Evolutionary conservation across 768 basidiomycete genomes (phyloP).

Genomic region (Suillus decipiens): DNA sequence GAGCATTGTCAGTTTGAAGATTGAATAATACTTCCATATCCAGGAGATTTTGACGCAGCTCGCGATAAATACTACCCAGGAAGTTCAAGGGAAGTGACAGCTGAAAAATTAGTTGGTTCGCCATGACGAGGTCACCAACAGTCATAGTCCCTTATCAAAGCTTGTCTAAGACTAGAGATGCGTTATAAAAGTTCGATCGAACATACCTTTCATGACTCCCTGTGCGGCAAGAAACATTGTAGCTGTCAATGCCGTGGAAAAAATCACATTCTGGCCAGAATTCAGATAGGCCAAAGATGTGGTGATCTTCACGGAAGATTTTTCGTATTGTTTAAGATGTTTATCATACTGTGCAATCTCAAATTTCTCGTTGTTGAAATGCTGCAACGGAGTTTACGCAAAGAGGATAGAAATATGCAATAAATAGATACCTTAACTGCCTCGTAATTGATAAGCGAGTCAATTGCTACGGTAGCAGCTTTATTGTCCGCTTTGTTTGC

Average conservation of each 20-base stretch:
- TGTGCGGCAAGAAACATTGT: constrained; percentile 98
- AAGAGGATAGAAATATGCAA: neutral
- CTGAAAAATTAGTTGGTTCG: constrained; percentile 98
- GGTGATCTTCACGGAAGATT: constrained; percentile 90
- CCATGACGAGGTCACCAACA: constrained; percentile 97
- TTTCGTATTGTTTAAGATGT: constrained; percentile 84
- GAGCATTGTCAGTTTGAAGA: constrained; percentile 77
- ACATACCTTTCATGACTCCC: constrained; percentile 85
- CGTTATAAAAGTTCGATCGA: neutral
- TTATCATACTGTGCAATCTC: constrained; percentile 93
- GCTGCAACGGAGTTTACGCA: constrained; percentile 45
- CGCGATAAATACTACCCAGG: constrained; percentile 95
- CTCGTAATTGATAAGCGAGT: constrained; percentile 97
- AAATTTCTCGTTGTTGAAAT: constrained; percentile 96
- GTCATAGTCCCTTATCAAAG: constrained; percentile 84
- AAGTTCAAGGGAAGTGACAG: constrained; percentile 96
- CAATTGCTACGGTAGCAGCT: constrained; percentile 91
- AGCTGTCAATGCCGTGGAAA: constrained; percentile 87
- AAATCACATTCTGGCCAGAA: constrained; percentile 96
- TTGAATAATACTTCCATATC: constrained; percentile 98
- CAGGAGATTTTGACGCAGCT: constrained; percentile 91
- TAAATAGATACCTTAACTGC: constrained; percentile 81
- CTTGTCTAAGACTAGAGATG: constrained; percentile 12
- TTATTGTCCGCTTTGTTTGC: constrained; percentile 97
- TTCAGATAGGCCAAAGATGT: constrained; percentile 93